phyloP scores from a whole-genome alignment of 108 stramenopile genomes.

The Skeletonema grethae region DNA sequence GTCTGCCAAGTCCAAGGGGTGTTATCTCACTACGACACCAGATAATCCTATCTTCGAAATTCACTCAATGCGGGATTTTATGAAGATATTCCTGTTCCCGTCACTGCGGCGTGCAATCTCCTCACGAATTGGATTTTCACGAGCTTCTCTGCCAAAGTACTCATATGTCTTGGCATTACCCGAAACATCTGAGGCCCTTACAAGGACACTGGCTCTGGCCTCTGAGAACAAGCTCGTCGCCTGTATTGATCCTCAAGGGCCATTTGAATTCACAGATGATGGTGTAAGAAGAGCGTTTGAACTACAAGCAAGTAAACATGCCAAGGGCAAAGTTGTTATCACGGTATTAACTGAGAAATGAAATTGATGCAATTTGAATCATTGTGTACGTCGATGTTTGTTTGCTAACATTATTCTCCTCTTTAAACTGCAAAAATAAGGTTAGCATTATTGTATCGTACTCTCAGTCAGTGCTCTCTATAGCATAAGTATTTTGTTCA shows the following conservation, averaged over 20 bases:
- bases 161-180: conserved; percentile 53
- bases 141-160: conserved; percentile 51
- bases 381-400: background rate
- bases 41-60: conserved; percentile 53
- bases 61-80: conserved; percentile 34
- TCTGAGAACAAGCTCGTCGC: conserved; percentile 38
- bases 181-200: conserved; percentile 43
- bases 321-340: conserved; percentile 53
- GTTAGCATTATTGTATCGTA: background rate
- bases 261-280: conserved; percentile 48
- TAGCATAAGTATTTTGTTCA: background rate
- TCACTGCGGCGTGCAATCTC: conserved; percentile 53
- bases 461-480: background rate
- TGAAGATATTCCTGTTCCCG: conserved; percentile 55
- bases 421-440: conserved; percentile 1
- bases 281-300: conserved; percentile 51
- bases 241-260: conserved; percentile 32
- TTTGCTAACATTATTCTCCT: background rate
- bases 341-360: conserved; percentile 11
- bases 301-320: conserved; percentile 43
- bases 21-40: conserved; percentile 58
- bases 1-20: conserved; percentile 51
- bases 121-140: conserved; percentile 39
- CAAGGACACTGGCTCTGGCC: conserved; percentile 61
- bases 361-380: background rate